Evolutionary conservation across 2,329 filamentous ascomycete genomes (phyloP).

Genomic region (Orbilia javanica): DNA sequence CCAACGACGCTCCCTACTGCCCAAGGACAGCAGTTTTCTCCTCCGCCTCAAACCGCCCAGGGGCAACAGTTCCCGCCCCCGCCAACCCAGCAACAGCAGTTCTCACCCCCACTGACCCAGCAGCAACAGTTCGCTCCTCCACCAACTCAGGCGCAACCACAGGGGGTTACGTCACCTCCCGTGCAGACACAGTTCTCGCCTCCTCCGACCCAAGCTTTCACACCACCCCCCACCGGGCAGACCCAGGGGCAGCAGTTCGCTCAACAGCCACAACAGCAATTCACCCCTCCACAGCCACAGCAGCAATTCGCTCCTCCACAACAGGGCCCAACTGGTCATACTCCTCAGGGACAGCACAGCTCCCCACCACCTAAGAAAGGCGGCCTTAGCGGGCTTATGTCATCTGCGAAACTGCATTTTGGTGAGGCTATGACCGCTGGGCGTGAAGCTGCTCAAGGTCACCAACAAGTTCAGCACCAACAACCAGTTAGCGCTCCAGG

Average conservation of each 20-base stretch:
- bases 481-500: background rate
- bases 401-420: conserved; percentile 45
- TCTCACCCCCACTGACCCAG: conserved; percentile 8
- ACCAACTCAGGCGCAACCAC: conserved; percentile 9
- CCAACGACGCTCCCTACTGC: conserved; percentile 20
- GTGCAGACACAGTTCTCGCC: conserved; percentile 19
- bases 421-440: conserved; percentile 47
- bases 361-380: conserved; percentile 36
- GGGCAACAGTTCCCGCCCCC: conserved; percentile 20
- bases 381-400: conserved; percentile 41
- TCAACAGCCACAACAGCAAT: background rate
- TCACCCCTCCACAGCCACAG: background rate
- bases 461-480: conserved; percentile 14
- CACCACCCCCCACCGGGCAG: conserved; percentile 10
- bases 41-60: conserved; percentile 23
- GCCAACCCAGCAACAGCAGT: background rate
- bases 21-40: conserved; percentile 29
- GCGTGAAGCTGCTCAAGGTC: conserved; percentile 39
- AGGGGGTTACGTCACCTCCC: conserved; percentile 9
- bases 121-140: conserved; percentile 12
- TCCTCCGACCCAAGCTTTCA: conserved; percentile 13
- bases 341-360: conserved; percentile 8
- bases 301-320: conserved; percentile 24
- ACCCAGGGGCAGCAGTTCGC: conserved; percentile 1
- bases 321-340: conserved; percentile 3